A percentile compares a stretch with the other conserved stretches of the same genome.
phyloP scores from a whole-genome alignment of 495 filamentous ascomycete genomes.

The Lophiostoma macrostomum region DNA sequence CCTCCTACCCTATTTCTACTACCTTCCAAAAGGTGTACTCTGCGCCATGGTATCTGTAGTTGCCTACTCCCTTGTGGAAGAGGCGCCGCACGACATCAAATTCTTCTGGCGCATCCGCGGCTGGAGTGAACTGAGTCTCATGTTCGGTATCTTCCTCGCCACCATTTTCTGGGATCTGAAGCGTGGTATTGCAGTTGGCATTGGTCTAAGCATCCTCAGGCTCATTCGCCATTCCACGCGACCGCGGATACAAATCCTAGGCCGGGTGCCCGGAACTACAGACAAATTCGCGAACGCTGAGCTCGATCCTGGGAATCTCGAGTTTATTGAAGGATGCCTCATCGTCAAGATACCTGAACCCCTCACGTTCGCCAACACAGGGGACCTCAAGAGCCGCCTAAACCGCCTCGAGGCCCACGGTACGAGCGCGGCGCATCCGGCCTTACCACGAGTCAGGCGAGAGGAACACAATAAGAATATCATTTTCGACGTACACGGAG shows the following conservation, averaged over 20 bases:
- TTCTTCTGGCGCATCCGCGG: constrained; percentile 88
- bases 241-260: constrained; percentile 94
- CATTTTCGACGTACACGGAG: constrained; percentile 95
- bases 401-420: constrained; percentile 85
- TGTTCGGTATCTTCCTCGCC: constrained; percentile 81
- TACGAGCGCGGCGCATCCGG: constrained; percentile 77
- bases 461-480: constrained; percentile 78
- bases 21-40: constrained; percentile 93
- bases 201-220: constrained; percentile 81
- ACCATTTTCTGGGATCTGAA: constrained; percentile 76
- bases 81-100: constrained; percentile 82
- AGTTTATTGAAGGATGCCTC: constrained; percentile 85
- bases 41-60: constrained; percentile 95
- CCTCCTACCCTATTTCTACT: constrained; percentile 88
- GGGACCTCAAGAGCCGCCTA: constrained; percentile 80
- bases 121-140: constrained; percentile 78
- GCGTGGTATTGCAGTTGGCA: constrained; percentile 78
- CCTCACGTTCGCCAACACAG: constrained; percentile 95
- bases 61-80: constrained; percentile 90
- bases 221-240: constrained; percentile 87
- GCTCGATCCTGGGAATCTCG: constrained; percentile 67
- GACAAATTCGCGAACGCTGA: constrained; percentile 87
- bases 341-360: constrained; percentile 98
- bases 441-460: constrained; percentile 69
- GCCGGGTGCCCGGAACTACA: constrained; percentile 74